A percentile compares a stretch with the other conserved stretches of the same genome.
These are phyloP conservation scores for Pythium pectinolyticum DNA, from an alignment of 352 stramenopile genomes.

Conservation along the genomic window DNA sequence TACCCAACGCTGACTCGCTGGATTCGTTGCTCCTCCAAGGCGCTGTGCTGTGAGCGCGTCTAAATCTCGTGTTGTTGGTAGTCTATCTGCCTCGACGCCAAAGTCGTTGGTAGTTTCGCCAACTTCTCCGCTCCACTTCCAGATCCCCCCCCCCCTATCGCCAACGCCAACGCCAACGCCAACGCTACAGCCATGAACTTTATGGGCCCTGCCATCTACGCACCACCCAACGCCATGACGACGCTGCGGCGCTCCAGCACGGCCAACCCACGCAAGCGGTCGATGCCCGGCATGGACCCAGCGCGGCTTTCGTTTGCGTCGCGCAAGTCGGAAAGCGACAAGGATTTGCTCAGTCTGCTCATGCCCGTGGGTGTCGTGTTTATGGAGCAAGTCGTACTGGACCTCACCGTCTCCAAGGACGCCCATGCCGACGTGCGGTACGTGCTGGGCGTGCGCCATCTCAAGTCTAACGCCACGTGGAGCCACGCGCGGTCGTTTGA, in stretches of 20 bases:
- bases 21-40: no score
- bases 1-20: background rate
- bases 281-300: conserved; percentile 1
- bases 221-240: conserved; percentile 2
- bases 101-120: conserved; percentile 1
- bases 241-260: conserved; percentile 14
- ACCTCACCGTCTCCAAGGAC: conserved; percentile 50
- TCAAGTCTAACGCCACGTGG: conserved; percentile 42
- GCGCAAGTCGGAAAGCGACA: conserved; percentile 33
- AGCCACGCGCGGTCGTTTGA: conserved; percentile 58
- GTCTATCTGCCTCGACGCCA: background rate
- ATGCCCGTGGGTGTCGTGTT: conserved; percentile 47
- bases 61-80: background rate
- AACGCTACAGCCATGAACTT: conserved; percentile 16
- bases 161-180: background rate
- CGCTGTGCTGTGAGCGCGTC: no score
- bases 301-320: conserved; percentile 20
- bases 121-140: background rate
- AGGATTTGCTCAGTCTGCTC: conserved; percentile 25
- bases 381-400: conserved; percentile 50
- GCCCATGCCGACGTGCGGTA: conserved; percentile 54
- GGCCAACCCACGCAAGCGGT: conserved; percentile 22
- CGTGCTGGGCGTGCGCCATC: conserved; percentile 50
- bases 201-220: conserved; percentile 14
- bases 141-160: background rate